These are phyloP conservation scores for Physcomitrellopsis africana DNA, from an alignment of 225 moss, liverwort and hornwort genomes.

Conservation along the genomic window DNA sequence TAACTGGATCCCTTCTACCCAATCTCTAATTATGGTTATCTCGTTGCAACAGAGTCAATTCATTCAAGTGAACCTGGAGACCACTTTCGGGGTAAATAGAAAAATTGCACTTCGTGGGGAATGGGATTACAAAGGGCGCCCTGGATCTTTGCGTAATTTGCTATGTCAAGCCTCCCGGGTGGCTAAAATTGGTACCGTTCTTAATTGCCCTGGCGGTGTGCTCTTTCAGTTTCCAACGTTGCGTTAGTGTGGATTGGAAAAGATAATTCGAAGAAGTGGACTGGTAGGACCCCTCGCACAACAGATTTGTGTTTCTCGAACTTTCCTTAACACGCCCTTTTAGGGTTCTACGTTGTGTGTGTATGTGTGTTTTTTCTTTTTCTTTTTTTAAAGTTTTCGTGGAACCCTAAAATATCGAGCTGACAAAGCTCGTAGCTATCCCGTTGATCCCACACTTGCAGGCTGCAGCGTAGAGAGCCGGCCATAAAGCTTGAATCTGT, in stretches of 20 bases:
- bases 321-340: too few relatives aligned
- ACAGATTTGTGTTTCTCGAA: too few relatives aligned
- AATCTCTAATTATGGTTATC: background rate
- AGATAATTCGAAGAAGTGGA: too few relatives aligned
- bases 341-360: too few relatives aligned
- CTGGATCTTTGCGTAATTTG: conserved; percentile 18
- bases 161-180: background rate
- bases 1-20: conserved; percentile 6
- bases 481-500: background rate
- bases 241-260: too few relatives aligned
- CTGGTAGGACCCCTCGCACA: too few relatives aligned
- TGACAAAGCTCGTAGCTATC: background rate
- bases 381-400: too few relatives aligned
- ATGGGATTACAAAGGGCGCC: conserved; percentile 11
- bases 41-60: background rate
- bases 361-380: too few relatives aligned
- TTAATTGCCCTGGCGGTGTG: background rate
- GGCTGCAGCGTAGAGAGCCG: background rate
- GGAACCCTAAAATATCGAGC: background rate
- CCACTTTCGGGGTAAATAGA: background rate
- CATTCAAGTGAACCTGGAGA: background rate
- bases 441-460: conserved; percentile 9
- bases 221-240: too few relatives aligned
- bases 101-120: conserved; percentile 23
- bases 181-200: background rate